phyloP scores from a whole-genome alignment of 176 grass and related monocot genomes.

The Bolboschoenus planiculmis region DNA sequence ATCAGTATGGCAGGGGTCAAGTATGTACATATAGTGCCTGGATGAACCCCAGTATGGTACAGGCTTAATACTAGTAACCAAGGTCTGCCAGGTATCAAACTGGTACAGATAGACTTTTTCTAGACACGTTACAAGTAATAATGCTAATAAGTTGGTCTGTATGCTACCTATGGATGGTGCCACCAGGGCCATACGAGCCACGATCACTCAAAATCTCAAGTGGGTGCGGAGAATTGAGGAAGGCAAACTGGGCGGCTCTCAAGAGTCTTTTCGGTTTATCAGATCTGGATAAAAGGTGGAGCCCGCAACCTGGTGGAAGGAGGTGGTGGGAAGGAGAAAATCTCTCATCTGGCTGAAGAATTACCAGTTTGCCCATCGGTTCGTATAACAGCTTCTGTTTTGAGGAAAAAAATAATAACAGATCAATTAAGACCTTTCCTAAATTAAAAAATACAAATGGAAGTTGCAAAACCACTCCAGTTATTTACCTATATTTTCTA shows the following conservation, averaged over 20 bases:
- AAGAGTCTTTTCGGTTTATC: constrained; percentile 29
- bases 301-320: constrained; percentile 63
- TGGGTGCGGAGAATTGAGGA: constrained; percentile 88
- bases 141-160: not conserved
- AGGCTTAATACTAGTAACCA: not conserved
- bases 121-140: not conserved
- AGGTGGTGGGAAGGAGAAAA: constrained; percentile 80
- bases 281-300: constrained; percentile 40
- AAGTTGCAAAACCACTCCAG: not conserved
- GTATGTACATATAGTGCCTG: not conserved
- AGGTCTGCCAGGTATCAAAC: not conserved
- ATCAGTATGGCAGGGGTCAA: not conserved
- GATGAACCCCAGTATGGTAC: not conserved
- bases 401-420: not conserved
- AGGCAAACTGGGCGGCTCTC: constrained; percentile 51
- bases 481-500: not conserved
- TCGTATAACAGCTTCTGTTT: constrained; percentile 81
- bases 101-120: not conserved
- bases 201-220: constrained; percentile 77
- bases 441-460: not conserved
- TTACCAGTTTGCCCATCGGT: constrained; percentile 82
- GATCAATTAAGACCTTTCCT: not conserved
- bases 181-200: constrained; percentile 59
- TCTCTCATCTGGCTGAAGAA: constrained; percentile 78
- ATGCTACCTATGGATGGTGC: constrained; percentile 38